phyloP scores from a whole-genome alignment of 164 flowering plant species.

The Warburgia ugandensis region DNA sequence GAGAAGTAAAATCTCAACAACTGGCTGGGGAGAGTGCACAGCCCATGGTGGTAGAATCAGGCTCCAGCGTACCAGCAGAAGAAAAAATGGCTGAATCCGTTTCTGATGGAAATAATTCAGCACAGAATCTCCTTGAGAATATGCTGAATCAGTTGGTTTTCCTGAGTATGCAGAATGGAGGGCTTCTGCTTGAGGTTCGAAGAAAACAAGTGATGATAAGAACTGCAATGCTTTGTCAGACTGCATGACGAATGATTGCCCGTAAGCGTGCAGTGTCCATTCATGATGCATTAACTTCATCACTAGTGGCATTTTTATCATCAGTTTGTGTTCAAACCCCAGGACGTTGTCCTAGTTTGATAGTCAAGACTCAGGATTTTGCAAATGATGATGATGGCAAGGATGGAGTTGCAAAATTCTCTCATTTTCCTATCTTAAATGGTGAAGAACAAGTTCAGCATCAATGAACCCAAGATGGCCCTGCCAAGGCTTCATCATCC shows the following conservation, averaged over 20 bases:
- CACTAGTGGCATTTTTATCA: slow-evolving; percentile 56
- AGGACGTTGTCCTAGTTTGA: slow-evolving; percentile 21
- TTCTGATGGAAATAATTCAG: slow-evolving; percentile 10
- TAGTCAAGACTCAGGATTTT: slow-evolving; percentile 31
- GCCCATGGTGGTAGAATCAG: slow-evolving; percentile 3
- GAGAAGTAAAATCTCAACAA: slow-evolving; percentile 1
- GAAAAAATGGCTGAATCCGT: slow-evolving; percentile 14
- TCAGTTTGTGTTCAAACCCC: slow-evolving; percentile 22
- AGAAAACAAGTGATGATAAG: slow-evolving; percentile 49
- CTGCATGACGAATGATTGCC: slow-evolving; percentile 13
- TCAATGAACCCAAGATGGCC: too few relatives aligned
- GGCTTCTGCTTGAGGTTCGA: slow-evolving; percentile 58
- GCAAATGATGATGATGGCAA: slow-evolving; percentile 26
- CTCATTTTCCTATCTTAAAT: not conserved
- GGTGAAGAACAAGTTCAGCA: too few relatives aligned
- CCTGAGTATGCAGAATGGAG: slow-evolving; percentile 62
- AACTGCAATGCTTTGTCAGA: slow-evolving; percentile 20
- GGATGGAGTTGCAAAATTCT: not conserved
- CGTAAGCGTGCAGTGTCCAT: slow-evolving; percentile 36
- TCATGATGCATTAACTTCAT: slow-evolving; percentile 79
- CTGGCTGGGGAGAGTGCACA: slow-evolving; percentile 6
- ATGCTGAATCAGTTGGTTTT: slow-evolving; percentile 57
- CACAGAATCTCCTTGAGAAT: slow-evolving; percentile 28
- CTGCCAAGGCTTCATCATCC: too few relatives aligned
- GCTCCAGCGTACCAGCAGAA: slow-evolving; percentile 11